Evolutionary conservation across 176 grass and related monocot genomes (phyloP).

Genomic region (Neostapfia colusana): DNA sequence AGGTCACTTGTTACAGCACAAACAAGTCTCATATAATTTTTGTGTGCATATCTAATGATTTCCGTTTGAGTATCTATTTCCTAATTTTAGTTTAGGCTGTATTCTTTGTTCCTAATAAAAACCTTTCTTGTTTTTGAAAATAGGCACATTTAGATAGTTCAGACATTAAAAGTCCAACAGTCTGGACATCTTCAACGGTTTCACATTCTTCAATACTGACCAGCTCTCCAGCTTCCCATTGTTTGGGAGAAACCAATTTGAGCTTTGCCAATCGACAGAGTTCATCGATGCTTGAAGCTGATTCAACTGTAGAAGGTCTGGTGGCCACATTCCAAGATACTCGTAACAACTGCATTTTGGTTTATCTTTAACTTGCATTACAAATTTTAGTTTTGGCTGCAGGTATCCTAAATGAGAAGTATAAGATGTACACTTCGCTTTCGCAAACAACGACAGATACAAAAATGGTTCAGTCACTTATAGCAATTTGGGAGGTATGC

Average conservation of each 20-base stretch:
- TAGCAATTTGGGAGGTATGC: constrained; percentile 86
- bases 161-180: constrained; percentile 39
- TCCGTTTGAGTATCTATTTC: constrained; percentile 33
- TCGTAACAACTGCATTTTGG: constrained; percentile 24
- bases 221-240: constrained; percentile 37
- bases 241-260: constrained; percentile 25
- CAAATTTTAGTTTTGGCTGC: constrained; percentile 39
- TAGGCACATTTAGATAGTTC: constrained; percentile 67
- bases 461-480: constrained; percentile 94
- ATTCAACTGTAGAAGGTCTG: constrained; percentile 76
- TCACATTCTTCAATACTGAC: constrained; percentile 59
- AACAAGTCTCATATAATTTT: constrained; percentile 24
- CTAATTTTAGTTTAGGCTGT: constrained; percentile 15
- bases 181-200: constrained; percentile 84
- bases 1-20: constrained; percentile 39
- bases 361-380: constrained; percentile 33
- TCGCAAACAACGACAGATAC: constrained; percentile 68
- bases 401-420: constrained; percentile 90
- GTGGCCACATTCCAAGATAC: constrained; percentile 19
- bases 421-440: constrained; percentile 81
- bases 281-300: constrained; percentile 86
- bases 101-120: constrained; percentile 22
- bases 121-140: constrained; percentile 3
- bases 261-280: constrained; percentile 63
- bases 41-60: background rate